Conservation (phyloP, 805 yeast species). For the Ascoidea asiatica region DNA sequence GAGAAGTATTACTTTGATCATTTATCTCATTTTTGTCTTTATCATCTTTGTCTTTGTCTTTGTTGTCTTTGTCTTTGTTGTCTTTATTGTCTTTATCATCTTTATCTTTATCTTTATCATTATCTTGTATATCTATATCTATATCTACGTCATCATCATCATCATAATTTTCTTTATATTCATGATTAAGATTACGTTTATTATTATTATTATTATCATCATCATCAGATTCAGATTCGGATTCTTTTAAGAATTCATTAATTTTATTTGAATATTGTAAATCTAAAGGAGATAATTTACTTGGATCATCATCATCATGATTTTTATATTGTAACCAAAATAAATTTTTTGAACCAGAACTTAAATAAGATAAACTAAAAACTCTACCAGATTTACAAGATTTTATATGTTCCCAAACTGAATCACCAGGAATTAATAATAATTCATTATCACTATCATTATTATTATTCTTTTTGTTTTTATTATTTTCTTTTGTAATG, state of each 20-base stretch:
- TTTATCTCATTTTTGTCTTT: neutral
- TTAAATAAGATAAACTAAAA: slow-evolving; percentile 47
- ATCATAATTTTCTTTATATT: too few relatives aligned
- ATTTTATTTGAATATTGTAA: slow-evolving; percentile 32
- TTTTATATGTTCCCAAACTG: slow-evolving; percentile 55
- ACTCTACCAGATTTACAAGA: slow-evolving; percentile 72
- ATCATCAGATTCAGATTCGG: slow-evolving; percentile 16
- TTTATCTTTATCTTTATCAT: neutral
- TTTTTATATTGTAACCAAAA: slow-evolving; percentile 64
- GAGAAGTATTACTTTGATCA: neutral
- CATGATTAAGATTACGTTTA: too few relatives aligned
- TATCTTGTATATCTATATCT: slow-evolving; percentile 6
- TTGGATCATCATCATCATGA: slow-evolving; percentile 43
- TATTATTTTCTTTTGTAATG: neutral
- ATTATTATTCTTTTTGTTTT: slow-evolving; percentile 7
- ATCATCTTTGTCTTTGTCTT: neutral
- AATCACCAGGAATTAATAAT: slow-evolving; percentile 76
- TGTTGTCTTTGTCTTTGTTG: neutral
- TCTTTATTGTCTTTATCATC: slow-evolving; percentile 1
- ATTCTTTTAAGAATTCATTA: slow-evolving; percentile 29
- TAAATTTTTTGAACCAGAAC: slow-evolving; percentile 42
- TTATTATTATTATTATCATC: slow-evolving; percentile 22
- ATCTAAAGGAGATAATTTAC: slow-evolving; percentile 48
- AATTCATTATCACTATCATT: slow-evolving; percentile 43
- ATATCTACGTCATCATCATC: slow-evolving; percentile 15